phyloP scores from a whole-genome alignment of 2,329 filamentous ascomycete genomes.

The Elsinoe fawcettii region DNA sequence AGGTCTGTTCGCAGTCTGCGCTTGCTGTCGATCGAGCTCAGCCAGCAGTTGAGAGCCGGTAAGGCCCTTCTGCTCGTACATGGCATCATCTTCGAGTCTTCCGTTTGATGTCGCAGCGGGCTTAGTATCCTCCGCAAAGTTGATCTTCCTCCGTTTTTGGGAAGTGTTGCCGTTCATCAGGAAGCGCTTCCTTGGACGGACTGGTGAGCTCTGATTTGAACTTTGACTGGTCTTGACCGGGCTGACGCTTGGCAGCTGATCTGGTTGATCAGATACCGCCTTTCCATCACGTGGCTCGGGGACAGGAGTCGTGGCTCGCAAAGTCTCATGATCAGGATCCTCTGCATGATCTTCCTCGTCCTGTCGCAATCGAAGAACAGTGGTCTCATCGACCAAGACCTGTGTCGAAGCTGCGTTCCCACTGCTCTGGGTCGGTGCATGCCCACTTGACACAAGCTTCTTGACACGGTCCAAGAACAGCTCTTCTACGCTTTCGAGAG shows the following conservation, averaged over 20 bases:
- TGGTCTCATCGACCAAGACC: slow-evolving; percentile 56
- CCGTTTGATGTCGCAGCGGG: not conserved
- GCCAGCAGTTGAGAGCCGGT: slow-evolving; percentile 14
- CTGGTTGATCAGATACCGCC: not conserved
- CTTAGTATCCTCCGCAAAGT: not conserved
- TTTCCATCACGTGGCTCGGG: not conserved
- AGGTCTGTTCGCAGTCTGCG: slow-evolving; percentile 13
- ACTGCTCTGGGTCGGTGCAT: not conserved
- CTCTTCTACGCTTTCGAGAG: slow-evolving; percentile 77
- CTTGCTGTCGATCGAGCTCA: slow-evolving; percentile 6
- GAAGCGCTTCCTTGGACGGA: slow-evolving; percentile 6
- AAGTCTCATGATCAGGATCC: slow-evolving; percentile 21
- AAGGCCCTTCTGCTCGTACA: slow-evolving; percentile 12
- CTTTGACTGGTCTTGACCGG: not conserved
- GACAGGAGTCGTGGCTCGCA: not conserved
- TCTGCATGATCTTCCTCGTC: slow-evolving; percentile 36
- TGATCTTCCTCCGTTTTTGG: slow-evolving; percentile 7
- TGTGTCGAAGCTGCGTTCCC: slow-evolving; percentile 11
- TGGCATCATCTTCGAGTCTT: not conserved
- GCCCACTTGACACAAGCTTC: slow-evolving; percentile 1
- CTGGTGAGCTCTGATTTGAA: not conserved
- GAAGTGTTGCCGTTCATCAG: not conserved
- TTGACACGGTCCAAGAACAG: slow-evolving; percentile 63
- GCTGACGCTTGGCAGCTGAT: not conserved
- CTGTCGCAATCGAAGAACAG: slow-evolving; percentile 43